A percentile compares a stretch with the other conserved stretches of the same genome.
Conservation (phyloP, 202 grass and related monocot genomes). For the Bolboschoenoplectus hybrid region DNA sequence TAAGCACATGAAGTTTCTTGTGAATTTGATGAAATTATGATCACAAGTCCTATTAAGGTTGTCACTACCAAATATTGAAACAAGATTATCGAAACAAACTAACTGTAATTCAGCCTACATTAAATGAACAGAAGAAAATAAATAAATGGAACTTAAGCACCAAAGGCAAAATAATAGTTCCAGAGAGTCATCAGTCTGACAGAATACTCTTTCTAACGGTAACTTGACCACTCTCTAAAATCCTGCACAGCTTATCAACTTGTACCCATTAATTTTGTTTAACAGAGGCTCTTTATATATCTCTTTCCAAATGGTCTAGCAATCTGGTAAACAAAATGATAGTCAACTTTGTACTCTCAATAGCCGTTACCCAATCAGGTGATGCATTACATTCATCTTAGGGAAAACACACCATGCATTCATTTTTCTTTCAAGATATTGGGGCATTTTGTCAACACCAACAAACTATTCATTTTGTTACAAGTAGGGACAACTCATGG, state of each 20-base stretch:
- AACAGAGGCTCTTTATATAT: not conserved
- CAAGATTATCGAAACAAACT: too few relatives aligned
- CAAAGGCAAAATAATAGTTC: not conserved
- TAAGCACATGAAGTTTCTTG: too few relatives aligned
- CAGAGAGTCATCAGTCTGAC: not conserved
- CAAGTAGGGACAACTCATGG: not conserved
- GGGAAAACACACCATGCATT: too few relatives aligned
- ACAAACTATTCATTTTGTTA: not conserved
- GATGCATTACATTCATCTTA: too few relatives aligned
- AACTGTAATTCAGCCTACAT: not conserved
- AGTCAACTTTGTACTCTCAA: not conserved
- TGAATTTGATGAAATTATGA: too few relatives aligned
- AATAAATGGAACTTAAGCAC: not conserved
- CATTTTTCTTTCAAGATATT: not conserved
- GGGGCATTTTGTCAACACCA: not conserved
- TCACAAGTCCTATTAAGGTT: too few relatives aligned
- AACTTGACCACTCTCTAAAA: not conserved
- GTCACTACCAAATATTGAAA: too few relatives aligned
- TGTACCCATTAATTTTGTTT: not conserved
- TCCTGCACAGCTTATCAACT: not conserved
- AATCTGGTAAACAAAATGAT: not conserved
- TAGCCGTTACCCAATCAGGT: not conserved
- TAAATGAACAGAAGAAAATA: not conserved
- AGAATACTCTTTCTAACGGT: not conserved
- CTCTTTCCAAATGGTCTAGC: not conserved